Evolutionary conservation across 805 yeast species (phyloP), one percentile per base, ranked within the genome.

Genomic region (Jamesozyma hellenica): DNA sequence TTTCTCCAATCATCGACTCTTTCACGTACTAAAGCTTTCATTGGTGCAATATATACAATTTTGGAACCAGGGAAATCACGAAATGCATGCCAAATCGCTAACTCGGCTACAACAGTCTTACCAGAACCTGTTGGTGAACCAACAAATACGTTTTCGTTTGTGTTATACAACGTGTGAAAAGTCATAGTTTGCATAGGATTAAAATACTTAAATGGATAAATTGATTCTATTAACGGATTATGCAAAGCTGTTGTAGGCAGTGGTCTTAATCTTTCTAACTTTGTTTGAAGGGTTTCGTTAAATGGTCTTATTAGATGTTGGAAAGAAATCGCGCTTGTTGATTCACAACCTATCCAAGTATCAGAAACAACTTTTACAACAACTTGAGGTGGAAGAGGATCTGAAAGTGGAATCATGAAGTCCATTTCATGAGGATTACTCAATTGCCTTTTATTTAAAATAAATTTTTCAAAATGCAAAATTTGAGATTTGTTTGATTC

Each of bases 71-170:
- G 96, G 42, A 71, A 77, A 35, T 82, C 81, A 34, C 72, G 75
- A 58, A 90, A 82, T 0, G 98, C 96, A 57, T 87, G 90, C 96
- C 97, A 92, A 13, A 92, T 84, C 0, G 97, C 97, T 41, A 92
- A 63, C 56, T 92, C 99, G 0, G 97, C 95, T 23, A 94, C 97
- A 27, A 92, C 82, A 0, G 98, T 92, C 60, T 92, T 92, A 49
- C 99, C 99, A 0, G 96, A 90, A 18, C 98, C 98, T 2, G 98
- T 92, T 3, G 99, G 99, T 0, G 97, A 87, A 9, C 99, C 99
- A 34, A 92, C 84, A 59, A 92, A 83, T 0, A 82, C 88, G 56
- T 82, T 83, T 1, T 81, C 72, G 45, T 82, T 75, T 1, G 81
- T 65, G 58, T 92, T 78, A 63, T 88, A 92, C 34, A 92, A 63